These are phyloP conservation scores for Scutellaria minor DNA, from an alignment of 257 asterid species.

Conservation along the genomic window DNA sequence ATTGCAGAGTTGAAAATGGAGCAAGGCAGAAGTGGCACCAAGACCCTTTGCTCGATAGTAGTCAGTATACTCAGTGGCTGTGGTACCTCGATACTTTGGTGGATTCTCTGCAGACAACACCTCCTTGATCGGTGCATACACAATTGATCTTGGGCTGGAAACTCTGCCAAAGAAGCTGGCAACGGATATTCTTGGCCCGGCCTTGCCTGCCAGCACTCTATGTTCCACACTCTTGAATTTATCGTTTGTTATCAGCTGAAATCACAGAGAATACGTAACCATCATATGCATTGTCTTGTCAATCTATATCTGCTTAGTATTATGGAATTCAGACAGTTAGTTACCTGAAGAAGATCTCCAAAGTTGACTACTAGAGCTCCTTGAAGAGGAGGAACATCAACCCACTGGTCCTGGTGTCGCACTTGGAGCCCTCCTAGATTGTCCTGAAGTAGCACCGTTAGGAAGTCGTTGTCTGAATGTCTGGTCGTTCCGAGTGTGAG, in stretches of 20 bases:
- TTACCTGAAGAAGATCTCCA: constrained; percentile 56
- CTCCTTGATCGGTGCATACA: constrained; percentile 49
- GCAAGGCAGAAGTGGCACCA: constrained; percentile 45
- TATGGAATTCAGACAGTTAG: background rate
- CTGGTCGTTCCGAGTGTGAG: constrained; percentile 39
- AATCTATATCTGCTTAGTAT: background rate
- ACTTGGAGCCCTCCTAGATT: constrained; percentile 62
- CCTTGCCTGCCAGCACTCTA: constrained; percentile 46
- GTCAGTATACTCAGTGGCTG: constrained; percentile 35
- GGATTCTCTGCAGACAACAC: constrained; percentile 45
- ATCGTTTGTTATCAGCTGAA: constrained; percentile 52
- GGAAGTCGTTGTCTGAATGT: constrained; percentile 50
- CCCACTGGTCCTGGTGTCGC: constrained; percentile 45
- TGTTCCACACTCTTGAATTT: constrained; percentile 51
- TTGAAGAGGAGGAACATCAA: constrained; percentile 50
- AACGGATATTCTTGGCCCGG: constrained; percentile 56
- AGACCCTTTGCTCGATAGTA: constrained; percentile 42
- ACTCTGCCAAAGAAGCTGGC: constrained; percentile 52
- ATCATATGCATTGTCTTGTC: background rate
- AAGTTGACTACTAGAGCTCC: constrained; percentile 52
- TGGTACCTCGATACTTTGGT: constrained; percentile 43
- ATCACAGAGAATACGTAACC: background rate
- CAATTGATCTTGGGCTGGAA: constrained; percentile 25
- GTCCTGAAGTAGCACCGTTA: constrained; percentile 52
- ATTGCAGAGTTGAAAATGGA: constrained; percentile 42